Evolutionary conservation across 1,139 yeast genomes (phyloP).

Genomic region (Nematodospora anomalae): DNA sequence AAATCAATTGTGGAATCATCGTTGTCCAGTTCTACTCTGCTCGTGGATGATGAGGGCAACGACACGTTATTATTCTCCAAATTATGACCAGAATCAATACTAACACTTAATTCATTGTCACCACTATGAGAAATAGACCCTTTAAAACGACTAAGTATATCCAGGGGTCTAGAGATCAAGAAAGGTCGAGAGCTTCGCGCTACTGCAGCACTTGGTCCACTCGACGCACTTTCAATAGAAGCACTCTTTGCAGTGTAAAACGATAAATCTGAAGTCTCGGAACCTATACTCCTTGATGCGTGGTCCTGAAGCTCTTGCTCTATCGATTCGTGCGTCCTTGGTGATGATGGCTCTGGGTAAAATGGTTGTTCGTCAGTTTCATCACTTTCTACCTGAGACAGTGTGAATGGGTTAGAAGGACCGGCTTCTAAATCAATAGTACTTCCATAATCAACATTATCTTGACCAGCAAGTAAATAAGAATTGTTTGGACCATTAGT

Average conservation of each 20-base stretch:
- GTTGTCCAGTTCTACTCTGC: conserved; percentile 4
- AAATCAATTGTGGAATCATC: conserved; percentile 13
- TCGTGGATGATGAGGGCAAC: conserved; percentile 7
- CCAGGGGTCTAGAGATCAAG: conserved; percentile 26
- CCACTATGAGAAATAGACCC: background rate
- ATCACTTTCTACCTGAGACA: conserved; percentile 11
- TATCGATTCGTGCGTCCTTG: background rate
- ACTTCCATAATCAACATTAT: conserved; percentile 21
- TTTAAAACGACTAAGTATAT: conserved; percentile 24
- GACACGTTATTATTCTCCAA: conserved; percentile 5
- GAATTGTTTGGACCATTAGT: conserved; percentile 10
- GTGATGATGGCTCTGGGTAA: background rate
- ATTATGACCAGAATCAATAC: conserved; percentile 24
- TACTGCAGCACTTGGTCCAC: conserved; percentile 1
- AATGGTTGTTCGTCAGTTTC: conserved; percentile 5
- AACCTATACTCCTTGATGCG: conserved; percentile 5
- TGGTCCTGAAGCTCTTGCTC: background rate
- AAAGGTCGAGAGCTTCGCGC: conserved; percentile 8
- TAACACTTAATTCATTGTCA: conserved; percentile 22
- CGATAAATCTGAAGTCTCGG: conserved; percentile 5
- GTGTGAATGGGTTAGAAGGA: conserved; percentile 8
- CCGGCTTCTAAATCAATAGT: conserved; percentile 20
- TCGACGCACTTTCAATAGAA: conserved; percentile 7
- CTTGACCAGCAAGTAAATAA: conserved; percentile 24
- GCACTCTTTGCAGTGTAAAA: conserved; percentile 9